Evolutionary conservation across 2,329 filamentous ascomycete species (phyloP), one percentile per base, ranked within the genome.

Genomic region (Volutella citrinella): DNA sequence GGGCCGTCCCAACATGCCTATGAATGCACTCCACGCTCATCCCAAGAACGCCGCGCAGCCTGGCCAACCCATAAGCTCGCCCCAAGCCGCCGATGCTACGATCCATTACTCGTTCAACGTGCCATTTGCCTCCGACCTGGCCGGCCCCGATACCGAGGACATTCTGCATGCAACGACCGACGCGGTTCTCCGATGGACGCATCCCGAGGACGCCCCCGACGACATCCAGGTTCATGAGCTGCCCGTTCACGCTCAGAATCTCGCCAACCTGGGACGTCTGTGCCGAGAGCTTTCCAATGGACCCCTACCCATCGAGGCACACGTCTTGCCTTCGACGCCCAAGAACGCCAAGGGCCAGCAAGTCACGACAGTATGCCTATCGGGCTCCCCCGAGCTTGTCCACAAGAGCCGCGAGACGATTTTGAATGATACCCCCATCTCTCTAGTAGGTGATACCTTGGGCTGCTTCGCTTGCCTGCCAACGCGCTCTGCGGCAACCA

Each of bases 61-160:
- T 32, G 66, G 69, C 40, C 67, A 76, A 38, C 70, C 78, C 45
- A 69, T 80, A 57, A 73, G 81, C 52, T 81, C 84, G 48, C 79
- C 84, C 38, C 81, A 84, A 46, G 72, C 82, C 44, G 76, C 83
- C 57, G 85, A 91, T 60, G 74, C 82, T 32, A 81, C 80, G 48
- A 87, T 97, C 64, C 88, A 94, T 64, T 84, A 95, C 61, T 91
- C 88, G 47, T 97, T 98, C 80, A 97, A 96, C 60, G 85, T 98
- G 30, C 93, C 93, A 42, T 96, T 97, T 66, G 83, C 89, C 51
- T 95, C 87, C 46, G 91, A 91, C 55, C 80, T 98, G 42, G 79
- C 87, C 44, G 93, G 93, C 20, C 93, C 93, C 45, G 89, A 97
- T 56, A 85, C 85, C 49, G 89, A 96, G 63, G 90, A 97, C 64